A percentile compares a stretch with the other conserved stretches of the same genome.
Evolutionary conservation across 495 filamentous ascomycete species (phyloP).

Genomic region (Rhypophila decipiens): DNA sequence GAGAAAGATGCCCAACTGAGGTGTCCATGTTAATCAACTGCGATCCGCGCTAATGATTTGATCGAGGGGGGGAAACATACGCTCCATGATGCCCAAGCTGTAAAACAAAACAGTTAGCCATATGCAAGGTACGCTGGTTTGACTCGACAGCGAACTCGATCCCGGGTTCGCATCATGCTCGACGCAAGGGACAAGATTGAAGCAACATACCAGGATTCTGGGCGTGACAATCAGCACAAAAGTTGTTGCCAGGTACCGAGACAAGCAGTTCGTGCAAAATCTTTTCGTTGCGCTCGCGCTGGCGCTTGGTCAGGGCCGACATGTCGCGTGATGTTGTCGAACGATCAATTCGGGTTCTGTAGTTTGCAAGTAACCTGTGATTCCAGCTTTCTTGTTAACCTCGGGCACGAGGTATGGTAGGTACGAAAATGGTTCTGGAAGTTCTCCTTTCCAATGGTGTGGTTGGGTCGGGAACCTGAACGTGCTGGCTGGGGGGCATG

Average conservation of each 20-base stretch:
- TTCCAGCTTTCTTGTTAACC: not conserved
- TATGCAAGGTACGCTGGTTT: slow-evolving; percentile 8
- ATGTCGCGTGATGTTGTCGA: slow-evolving; percentile 28
- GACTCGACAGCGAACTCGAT: not conserved
- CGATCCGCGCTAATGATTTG: not conserved
- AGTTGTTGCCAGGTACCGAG: slow-evolving; percentile 81
- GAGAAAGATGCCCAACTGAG: slow-evolving; percentile 94
- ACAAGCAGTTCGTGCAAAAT: slow-evolving; percentile 84
- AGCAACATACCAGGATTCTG: slow-evolving; percentile 77
- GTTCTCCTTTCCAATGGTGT: not conserved
- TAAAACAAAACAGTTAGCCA: slow-evolving; percentile 18
- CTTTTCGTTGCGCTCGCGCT: slow-evolving; percentile 94
- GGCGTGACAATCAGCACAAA: slow-evolving; percentile 88
- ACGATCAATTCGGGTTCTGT: not conserved
- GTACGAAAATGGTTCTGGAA: not conserved
- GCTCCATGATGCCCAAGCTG: slow-evolving; percentile 98
- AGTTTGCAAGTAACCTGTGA: not conserved
- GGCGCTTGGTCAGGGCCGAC: slow-evolving; percentile 72
- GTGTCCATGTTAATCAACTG: slow-evolving; percentile 14
- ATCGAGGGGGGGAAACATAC: slow-evolving; percentile 47
- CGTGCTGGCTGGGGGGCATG: not conserved
- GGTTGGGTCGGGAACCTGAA: slow-evolving; percentile 1
- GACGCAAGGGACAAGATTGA: slow-evolving; percentile 3
- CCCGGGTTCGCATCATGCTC: not conserved
- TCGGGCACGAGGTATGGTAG: not conserved